These are phyloP conservation scores for Triglochin maritima DNA, from an alignment of 106 monocot genomes.

Conservation along the genomic window DNA sequence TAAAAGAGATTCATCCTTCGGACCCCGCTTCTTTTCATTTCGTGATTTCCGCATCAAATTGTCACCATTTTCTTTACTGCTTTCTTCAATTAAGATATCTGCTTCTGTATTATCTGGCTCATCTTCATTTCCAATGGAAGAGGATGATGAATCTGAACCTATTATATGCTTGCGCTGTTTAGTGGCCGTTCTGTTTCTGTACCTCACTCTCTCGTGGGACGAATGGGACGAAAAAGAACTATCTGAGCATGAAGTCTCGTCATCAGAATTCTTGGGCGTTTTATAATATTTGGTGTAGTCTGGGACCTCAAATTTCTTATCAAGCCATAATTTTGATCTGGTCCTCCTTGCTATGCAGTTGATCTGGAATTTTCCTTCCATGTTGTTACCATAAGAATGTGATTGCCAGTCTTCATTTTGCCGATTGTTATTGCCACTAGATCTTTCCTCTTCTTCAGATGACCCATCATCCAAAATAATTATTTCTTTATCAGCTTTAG, in stretches of 20 bases:
- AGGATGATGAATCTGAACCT: neutral
- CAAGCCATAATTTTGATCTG: slow-evolving; percentile 2
- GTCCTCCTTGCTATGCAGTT: slow-evolving; percentile 18
- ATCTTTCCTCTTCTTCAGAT: neutral
- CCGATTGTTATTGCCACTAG: neutral
- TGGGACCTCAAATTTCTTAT: neutral
- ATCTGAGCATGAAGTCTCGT: neutral
- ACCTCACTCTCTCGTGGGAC: neutral
- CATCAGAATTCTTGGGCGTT: neutral
- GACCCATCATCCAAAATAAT: neutral
- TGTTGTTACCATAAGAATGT: neutral
- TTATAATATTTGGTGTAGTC: slow-evolving; percentile 10
- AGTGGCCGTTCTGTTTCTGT: neutral
- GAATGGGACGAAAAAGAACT: neutral
- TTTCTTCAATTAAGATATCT: neutral
- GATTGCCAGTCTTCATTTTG: neutral
- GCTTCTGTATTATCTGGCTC: neutral
- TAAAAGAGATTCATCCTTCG: slow-evolving; percentile 4
- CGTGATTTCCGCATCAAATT: neutral
- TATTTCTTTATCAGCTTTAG: neutral
- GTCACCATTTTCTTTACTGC: neutral
- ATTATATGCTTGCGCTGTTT: neutral
- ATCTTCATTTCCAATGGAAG: neutral
- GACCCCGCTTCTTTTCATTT: neutral
- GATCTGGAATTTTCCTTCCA: neutral